A percentile compares a stretch with the other conserved stretches of the same genome.
phyloP scores from a whole-genome alignment of 768 basidiomycete genomes.

The Lactarius akahatsu region DNA sequence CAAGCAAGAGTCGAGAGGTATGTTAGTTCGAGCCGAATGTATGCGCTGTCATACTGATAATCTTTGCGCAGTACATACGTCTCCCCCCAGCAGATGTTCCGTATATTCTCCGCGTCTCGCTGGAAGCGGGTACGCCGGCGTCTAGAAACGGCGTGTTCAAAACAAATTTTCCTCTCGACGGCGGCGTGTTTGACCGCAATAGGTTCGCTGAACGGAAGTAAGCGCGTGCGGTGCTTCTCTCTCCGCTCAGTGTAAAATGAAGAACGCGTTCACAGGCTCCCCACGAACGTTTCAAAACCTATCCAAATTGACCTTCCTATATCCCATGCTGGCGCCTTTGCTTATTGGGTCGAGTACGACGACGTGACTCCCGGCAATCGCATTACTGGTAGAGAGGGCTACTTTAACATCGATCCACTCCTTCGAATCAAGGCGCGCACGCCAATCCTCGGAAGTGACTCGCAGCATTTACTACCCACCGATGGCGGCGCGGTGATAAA shows the following conservation, averaged over 20 bases:
- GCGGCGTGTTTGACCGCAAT: slow-evolving; percentile 78
- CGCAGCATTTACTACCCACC: slow-evolving; percentile 50
- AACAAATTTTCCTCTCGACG: slow-evolving; percentile 96
- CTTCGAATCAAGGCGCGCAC: slow-evolving; percentile 73
- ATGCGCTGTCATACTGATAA: slow-evolving; percentile 14
- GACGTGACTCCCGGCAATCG: slow-evolving; percentile 56
- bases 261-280: slow-evolving; percentile 52
- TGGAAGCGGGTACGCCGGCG: slow-evolving; percentile 91
- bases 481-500: slow-evolving; percentile 53
- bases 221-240: slow-evolving; percentile 34
- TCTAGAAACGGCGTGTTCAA: slow-evolving; percentile 89
- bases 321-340: slow-evolving; percentile 94
- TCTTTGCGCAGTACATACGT: slow-evolving; percentile 75
- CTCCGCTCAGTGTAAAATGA: slow-evolving; percentile 6
- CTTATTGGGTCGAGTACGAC: slow-evolving; percentile 94
- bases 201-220: slow-evolving; percentile 75
- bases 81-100: slow-evolving; percentile 88
- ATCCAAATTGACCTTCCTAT: slow-evolving; percentile 95
- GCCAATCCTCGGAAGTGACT: slow-evolving; percentile 62
- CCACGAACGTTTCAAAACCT: slow-evolving; percentile 83
- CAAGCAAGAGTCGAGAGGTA: slow-evolving; percentile 80
- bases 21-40: slow-evolving; percentile 34
- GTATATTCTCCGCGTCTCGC: slow-evolving; percentile 86
- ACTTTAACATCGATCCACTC: slow-evolving; percentile 95
- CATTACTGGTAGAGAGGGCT: slow-evolving; percentile 81